These are phyloP conservation scores for Sporothrix schenckii DNA, from an alignment of 2,329 filamentous ascomycete species.

Conservation along the genomic window DNA sequence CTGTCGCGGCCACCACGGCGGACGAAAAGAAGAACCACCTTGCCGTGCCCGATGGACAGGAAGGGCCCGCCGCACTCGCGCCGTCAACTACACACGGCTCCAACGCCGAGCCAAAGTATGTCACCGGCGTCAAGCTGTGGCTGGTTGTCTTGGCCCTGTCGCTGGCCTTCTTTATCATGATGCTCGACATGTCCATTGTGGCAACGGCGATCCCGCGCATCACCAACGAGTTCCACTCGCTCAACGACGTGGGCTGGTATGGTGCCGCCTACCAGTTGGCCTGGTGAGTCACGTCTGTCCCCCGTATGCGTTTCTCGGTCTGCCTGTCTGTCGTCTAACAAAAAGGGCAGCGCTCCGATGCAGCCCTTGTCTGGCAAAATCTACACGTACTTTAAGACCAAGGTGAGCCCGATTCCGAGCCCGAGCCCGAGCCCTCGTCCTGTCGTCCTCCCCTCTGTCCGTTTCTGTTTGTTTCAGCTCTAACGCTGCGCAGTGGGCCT, in stretches of 20 bases:
- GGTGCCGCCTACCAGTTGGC: constrained; percentile 36
- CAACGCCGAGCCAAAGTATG: constrained; percentile 24
- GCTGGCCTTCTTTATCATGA: constrained; percentile 50
- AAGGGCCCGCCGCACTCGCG: background rate
- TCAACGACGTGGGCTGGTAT: constrained; percentile 38
- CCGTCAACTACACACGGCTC: constrained; percentile 6
- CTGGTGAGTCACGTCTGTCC: constrained; percentile 15
- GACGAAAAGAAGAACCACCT: background rate
- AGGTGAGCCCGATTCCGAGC: background rate
- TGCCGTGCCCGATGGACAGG: background rate
- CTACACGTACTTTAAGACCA: constrained; percentile 46
- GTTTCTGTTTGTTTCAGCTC: background rate
- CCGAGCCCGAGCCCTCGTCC: background rate
- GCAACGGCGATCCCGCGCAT: constrained; percentile 32
- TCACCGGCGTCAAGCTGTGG: constrained; percentile 42
- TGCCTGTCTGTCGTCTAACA: background rate
- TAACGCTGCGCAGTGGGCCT: constrained; percentile 38
- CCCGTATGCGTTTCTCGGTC: too few relatives aligned
- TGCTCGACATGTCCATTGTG: constrained; percentile 43
- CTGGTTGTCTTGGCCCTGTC: constrained; percentile 49
- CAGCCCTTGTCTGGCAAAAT: constrained; percentile 44
- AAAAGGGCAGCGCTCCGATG: constrained; percentile 40
- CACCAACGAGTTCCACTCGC: constrained; percentile 32
- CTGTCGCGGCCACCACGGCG: background rate
- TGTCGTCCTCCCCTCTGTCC: background rate